These are phyloP conservation scores for Fusarium anguioides DNA, from an alignment of 2,329 filamentous ascomycete species.

Conservation along the genomic window DNA sequence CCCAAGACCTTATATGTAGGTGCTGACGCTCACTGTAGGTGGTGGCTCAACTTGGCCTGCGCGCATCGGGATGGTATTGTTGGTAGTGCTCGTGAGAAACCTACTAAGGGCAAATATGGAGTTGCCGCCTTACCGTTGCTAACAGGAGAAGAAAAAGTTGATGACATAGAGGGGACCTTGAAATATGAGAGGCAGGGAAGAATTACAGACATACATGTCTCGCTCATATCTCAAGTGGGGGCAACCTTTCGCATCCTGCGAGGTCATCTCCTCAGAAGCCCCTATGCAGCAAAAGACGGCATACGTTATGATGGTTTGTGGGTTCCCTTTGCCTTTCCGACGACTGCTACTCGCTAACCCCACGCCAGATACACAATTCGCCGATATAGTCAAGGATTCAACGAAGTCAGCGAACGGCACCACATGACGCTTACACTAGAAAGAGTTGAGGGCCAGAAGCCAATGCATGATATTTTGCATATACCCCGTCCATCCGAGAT, in stretches of 20 bases:
- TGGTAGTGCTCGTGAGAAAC: conserved; percentile 55
- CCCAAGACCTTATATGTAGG: background rate
- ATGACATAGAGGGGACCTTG: conserved; percentile 45
- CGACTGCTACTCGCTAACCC: conserved; percentile 5
- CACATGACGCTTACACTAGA: conserved; percentile 60
- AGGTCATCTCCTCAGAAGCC: conserved; percentile 62
- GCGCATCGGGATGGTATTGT: conserved; percentile 67
- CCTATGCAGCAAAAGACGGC: conserved; percentile 62
- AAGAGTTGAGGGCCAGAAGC: conserved; percentile 54
- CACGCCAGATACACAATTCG: conserved; percentile 59
- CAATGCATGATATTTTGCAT: conserved; percentile 56
- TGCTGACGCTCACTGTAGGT: conserved; percentile 54
- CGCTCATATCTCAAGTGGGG: conserved; percentile 62
- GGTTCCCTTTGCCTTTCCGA: conserved; percentile 33
- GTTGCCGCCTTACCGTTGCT: conserved; percentile 62
- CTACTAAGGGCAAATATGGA: conserved; percentile 60
- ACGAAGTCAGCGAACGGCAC: conserved; percentile 50
- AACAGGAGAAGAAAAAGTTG: conserved; percentile 61
- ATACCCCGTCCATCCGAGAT: conserved; percentile 65
- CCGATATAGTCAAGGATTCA: conserved; percentile 56
- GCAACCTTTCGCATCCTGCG: conserved; percentile 63
- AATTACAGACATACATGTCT: conserved; percentile 59
- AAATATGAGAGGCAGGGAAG: conserved; percentile 60
- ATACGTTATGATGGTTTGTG: conserved; percentile 69
- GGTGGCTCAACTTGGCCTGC: conserved; percentile 68